Conservation (phyloP, 169 alveolate genomes). For the Neospora caninum region DNA sequence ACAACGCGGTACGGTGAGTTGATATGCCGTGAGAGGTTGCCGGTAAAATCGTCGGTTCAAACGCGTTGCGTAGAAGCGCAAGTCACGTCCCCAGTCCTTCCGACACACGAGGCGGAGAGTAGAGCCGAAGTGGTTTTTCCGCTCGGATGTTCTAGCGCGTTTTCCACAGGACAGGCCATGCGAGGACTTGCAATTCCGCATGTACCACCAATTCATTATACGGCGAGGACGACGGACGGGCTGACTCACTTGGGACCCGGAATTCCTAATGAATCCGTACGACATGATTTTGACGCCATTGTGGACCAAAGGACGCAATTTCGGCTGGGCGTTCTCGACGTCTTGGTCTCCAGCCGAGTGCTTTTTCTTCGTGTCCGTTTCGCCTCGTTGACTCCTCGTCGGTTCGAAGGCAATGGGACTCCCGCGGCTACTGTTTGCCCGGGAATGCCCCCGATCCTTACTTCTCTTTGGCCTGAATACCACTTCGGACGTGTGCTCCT, state of each 20-base stretch:
- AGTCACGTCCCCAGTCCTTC: too few relatives aligned
- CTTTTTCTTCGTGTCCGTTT: neutral
- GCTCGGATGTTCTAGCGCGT: too few relatives aligned
- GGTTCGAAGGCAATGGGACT: neutral
- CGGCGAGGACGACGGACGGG: too few relatives aligned
- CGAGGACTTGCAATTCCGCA: too few relatives aligned
- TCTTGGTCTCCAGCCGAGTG: neutral
- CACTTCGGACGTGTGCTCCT: neutral
- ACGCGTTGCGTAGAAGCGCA: too few relatives aligned
- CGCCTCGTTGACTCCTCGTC: neutral
- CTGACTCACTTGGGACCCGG: conserved; percentile 70
- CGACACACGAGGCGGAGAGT: too few relatives aligned
- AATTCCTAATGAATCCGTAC: conserved; percentile 88
- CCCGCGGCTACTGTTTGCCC: neutral
- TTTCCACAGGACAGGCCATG: too few relatives aligned
- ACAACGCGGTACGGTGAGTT: too few relatives aligned
- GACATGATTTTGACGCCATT: conserved; percentile 91
- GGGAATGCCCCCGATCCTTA: neutral
- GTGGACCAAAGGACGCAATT: conserved; percentile 69
- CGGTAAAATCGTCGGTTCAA: too few relatives aligned
- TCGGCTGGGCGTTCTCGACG: neutral
- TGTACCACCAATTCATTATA: too few relatives aligned
- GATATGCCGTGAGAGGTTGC: too few relatives aligned
- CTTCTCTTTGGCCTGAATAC: neutral
- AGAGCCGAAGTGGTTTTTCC: too few relatives aligned